Evolutionary conservation across 257 asterid genomes (phyloP), one percentile per base, ranked within the genome.

Genomic region (Leptodermis oblonga): DNA sequence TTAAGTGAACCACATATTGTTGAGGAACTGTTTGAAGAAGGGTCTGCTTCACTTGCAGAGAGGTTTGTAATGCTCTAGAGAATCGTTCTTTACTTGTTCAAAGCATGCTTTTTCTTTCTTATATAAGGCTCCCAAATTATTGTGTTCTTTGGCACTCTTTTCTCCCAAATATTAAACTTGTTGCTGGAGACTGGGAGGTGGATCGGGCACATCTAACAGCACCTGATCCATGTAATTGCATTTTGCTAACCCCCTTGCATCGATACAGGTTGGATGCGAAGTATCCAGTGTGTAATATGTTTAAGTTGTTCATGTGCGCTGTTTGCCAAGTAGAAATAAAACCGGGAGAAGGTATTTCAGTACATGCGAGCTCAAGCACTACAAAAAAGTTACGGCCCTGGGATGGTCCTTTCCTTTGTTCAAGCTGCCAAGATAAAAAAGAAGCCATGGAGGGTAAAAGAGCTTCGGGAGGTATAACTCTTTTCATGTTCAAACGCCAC

Each of bases 361-460:
- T 94, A 76, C 97, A 91, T 39, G 76, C 87, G 0, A 86, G 84
- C 72, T 74, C 86, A 46, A 51, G 68, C 0, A 84, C 86, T 66
- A 39, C 89, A 12, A 85, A 82, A 80, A 89, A 86, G 62, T 79
- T 81, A 77, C 82, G 99, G 78, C 98, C 98, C 41, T 94, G 98
- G 98, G 95, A 94, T 7, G 99, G 99, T 7, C 99, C 99, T 65
- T 92, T 92, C 79, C 96, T 94, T 56, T 94, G 99, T 82, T 22
- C 74, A 39, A 86, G 94, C 88, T 94, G 99, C 84, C 98, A 94
- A 76, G 88, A 79, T 43, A 94, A 94, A 88, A 94, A 87, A 80
- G 96, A 94, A 65, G 97, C 99, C 78, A 94, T 94, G 99, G 99
- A 94, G 84, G 99, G 98, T 69, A 88, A 71, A 85, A 76, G 85